Base-by-base conservation (phyloP, 176 grass and related monocot genomes). In the Hordeum marinum region DNA sequence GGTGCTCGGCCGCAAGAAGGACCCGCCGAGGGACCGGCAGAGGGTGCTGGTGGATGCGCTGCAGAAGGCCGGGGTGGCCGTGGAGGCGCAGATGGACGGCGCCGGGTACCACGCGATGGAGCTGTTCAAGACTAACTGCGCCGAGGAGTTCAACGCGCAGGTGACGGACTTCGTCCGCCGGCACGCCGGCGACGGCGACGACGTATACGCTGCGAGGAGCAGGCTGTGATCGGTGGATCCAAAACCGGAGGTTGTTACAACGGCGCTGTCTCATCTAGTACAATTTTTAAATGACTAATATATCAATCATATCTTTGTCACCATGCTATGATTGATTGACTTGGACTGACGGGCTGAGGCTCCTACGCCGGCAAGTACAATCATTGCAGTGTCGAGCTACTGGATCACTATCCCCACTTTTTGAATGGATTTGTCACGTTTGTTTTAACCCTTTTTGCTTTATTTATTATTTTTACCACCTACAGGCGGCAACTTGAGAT, bases 91-190 rank as follows among this genome's bases (percentile, higher is more conserved):
- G 54, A 66, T 95, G 20, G 95, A 88, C 72, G 88, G 82, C 18
- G 79, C 84, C 2, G 95, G 95, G 8, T 85, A 80, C 87, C 95
- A 98, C 86, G 91, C 89, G 1, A 88, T 95, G 41, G 95, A 98
- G 76, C 37, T 98, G 29, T 89, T 92, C 75, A 89, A 95, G 46
- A 3, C 63, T 5, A 82, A 90, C 81, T 86, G 90, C 54, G 83
- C 78, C 57, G 85, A 61, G 1, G 89, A 91, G 87, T 88, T 95
- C 87, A 48, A 86, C 37, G 77, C 79, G 21, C 93, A 95, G 84
- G 85, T 95, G 11, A 66, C 82, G 25, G 85, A 83, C 69, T 98
- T 95, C 77, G 76, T 94, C 57, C 82, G 86, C 50, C 82, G 86
- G 5, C 87, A 42, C 78, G 66, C 73, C 35, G 34, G 35, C 21